phyloP scores from a whole-genome alignment of 2,329 filamentous ascomycete species.

The Sporothrix euskadiensis region DNA sequence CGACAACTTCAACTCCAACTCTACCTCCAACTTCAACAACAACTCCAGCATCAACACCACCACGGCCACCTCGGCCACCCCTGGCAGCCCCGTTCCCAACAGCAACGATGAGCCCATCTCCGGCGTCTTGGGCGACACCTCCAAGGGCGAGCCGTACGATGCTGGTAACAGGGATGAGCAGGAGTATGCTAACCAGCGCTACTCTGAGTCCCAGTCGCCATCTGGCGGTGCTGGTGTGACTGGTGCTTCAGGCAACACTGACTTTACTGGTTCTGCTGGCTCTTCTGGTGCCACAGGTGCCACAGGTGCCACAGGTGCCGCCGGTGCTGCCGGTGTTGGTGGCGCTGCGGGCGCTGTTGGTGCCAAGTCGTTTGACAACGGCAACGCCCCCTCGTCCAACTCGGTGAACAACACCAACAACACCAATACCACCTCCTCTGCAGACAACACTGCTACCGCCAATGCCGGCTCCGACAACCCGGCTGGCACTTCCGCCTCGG shows the following conservation, averaged over 20 bases:
- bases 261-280: neutral
- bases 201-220: neutral
- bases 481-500: neutral
- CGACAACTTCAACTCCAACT: constrained; percentile 27
- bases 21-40: too few relatives aligned
- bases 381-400: neutral
- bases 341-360: neutral
- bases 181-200: neutral
- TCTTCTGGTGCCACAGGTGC: neutral
- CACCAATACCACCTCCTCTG: neutral
- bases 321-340: neutral
- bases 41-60: neutral
- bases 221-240: neutral
- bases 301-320: neutral
- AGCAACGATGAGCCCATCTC: constrained; percentile 65
- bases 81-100: constrained; percentile 41
- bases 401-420: neutral
- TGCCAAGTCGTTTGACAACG: neutral
- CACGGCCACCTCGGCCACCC: neutral
- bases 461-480: neutral
- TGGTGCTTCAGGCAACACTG: neutral
- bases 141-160: constrained; percentile 72
- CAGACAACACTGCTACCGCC: neutral
- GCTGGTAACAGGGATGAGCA: constrained; percentile 60
- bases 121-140: constrained; percentile 67